Evolutionary conservation across 1,284 basidiomycete species (phyloP).

Genomic region (Erythrobasidium hasegawianum): DNA sequence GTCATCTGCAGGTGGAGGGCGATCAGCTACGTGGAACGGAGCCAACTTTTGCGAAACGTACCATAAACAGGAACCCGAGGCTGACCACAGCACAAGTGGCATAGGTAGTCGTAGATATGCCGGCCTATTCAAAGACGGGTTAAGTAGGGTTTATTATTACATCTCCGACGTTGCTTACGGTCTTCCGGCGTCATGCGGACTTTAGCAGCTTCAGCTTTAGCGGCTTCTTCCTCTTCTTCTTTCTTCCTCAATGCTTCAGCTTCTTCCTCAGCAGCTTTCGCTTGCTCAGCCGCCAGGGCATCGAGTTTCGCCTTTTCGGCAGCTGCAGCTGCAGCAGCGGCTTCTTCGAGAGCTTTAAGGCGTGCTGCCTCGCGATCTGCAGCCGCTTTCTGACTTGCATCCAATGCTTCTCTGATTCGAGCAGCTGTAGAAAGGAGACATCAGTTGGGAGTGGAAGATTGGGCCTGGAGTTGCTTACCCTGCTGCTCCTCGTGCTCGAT

Average conservation of each 20-base stretch:
- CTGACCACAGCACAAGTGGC: not conserved
- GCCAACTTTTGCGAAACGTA: not conserved
- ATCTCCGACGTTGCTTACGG: not conserved
- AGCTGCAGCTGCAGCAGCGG: slow-evolving; percentile 3
- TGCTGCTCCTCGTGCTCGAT: not conserved
- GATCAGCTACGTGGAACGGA: too few relatives aligned
- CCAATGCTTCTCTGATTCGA: not conserved
- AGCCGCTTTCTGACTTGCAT: not conserved
- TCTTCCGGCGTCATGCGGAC: not conserved
- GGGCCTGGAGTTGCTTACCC: too few relatives aligned
- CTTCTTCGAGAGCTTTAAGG: not conserved
- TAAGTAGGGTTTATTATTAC: too few relatives aligned
- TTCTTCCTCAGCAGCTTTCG: too few relatives aligned
- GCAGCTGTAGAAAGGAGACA: too few relatives aligned
- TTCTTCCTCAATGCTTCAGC: not conserved
- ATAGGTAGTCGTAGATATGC: slow-evolving; percentile 1
- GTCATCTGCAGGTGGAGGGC: not conserved
- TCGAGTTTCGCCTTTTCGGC: slow-evolving; percentile 1
- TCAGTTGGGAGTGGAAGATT: too few relatives aligned
- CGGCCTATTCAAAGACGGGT: not conserved
- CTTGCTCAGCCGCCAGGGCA: too few relatives aligned
- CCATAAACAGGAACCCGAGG: not conserved
- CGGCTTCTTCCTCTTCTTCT: not conserved
- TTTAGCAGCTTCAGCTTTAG: not conserved
- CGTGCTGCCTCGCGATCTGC: not conserved